Percentiles rank a stretch among this genome's conserved stretches.
phyloP scores from a whole-genome alignment of 352 stramenopile species.

The Phytophthora agathidicida region DNA sequence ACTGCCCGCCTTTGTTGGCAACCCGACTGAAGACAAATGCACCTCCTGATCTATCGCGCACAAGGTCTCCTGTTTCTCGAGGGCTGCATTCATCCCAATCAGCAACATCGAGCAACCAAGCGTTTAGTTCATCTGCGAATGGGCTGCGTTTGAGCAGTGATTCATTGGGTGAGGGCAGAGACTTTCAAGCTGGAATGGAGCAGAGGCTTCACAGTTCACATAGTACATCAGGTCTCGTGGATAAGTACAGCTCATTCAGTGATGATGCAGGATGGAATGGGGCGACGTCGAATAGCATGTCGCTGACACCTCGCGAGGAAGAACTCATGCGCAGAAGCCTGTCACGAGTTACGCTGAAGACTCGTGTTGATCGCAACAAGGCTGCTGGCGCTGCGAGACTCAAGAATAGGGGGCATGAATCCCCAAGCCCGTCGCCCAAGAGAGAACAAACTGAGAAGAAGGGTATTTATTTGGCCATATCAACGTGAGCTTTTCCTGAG shows the following conservation, averaged over 20 bases:
- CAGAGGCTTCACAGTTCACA: constrained; percentile 14
- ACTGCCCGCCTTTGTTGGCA: constrained; percentile 57
- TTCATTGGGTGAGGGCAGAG: background rate
- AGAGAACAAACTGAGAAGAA: constrained; percentile 21
- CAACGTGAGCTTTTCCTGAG: constrained; percentile 44
- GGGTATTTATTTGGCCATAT: constrained; percentile 65
- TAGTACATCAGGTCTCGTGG: constrained; percentile 14
- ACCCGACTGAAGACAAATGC: constrained; percentile 39
- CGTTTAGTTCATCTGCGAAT: background rate
- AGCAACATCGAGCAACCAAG: constrained; percentile 11
- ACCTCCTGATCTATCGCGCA: background rate
- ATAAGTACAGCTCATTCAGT: constrained; percentile 2
- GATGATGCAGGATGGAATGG: background rate
- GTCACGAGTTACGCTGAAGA: constrained; percentile 61
- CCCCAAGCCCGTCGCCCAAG: background rate
- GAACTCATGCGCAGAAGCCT: constrained; percentile 66
- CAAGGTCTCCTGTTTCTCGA: background rate
- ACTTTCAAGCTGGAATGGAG: background rate
- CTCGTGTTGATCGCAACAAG: constrained; percentile 53
- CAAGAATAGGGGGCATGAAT: constrained; percentile 26
- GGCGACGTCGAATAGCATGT: constrained; percentile 1
- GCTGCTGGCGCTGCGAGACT: constrained; percentile 22
- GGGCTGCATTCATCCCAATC: background rate
- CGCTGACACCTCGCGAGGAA: constrained; percentile 37
- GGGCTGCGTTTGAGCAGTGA: background rate